Conservation (phyloP, 345 rosid species). For the Eucalyptus erythrocorys region DNA sequence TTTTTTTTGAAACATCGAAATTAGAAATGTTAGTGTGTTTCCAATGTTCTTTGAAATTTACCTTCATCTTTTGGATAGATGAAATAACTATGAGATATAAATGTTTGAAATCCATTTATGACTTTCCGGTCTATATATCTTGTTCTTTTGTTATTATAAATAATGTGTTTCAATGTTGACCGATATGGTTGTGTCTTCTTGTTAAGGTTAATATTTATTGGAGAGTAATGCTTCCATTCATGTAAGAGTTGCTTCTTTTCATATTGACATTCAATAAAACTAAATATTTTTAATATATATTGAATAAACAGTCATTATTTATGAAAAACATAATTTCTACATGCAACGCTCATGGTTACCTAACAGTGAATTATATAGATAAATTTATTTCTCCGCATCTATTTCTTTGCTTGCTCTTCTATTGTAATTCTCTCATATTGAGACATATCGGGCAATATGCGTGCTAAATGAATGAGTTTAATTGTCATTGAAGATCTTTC, state of each 20-base stretch:
- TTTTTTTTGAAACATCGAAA: not conserved
- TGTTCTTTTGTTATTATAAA: not conserved
- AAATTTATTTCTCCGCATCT: not conserved
- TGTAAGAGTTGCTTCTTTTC: not conserved
- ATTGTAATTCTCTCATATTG: not conserved
- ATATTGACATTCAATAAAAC: not conserved
- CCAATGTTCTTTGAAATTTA: not conserved
- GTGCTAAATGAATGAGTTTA: not conserved
- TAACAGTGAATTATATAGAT: not conserved
- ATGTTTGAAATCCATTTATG: not conserved
- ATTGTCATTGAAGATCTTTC: not conserved
- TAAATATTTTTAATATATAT: too few species aligned
- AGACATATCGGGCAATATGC: not conserved
- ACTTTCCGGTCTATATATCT: not conserved
- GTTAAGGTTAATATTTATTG: not conserved
- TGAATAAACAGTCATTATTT: not conserved
- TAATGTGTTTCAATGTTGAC: not conserved
- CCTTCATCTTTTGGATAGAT: not conserved
- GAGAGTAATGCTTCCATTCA: not conserved
- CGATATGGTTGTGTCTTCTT: rapidly evolving
- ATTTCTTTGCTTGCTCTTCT: not conserved
- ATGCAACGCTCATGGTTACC: rapidly evolving
- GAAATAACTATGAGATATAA: not conserved
- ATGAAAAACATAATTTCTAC: not conserved
- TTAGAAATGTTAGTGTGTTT: not conserved